Percentiles rank a stretch among this genome's conserved stretches.
These are phyloP conservation scores for Hordeum vulgare DNA, from an alignment of 176 grass and related monocot genomes.

Conservation along the genomic window MorexV3_pseudomolecules_assembly NC_058521.1:98957444-98957943, in stretches of 20 bases:
- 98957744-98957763: not conserved
- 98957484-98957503: slow-evolving; percentile 38
- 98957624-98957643: not conserved
- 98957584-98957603: not conserved
- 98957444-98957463: not conserved
- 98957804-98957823: not conserved
- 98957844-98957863: not conserved
- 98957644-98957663: not conserved
- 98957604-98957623: not conserved
- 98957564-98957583: too few relatives aligned
- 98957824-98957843: not conserved
- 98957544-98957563: not conserved
- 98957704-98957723: slow-evolving; percentile 7
- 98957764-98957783: not conserved
- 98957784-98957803: not conserved
- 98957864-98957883: slow-evolving; percentile 6
- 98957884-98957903: not conserved
- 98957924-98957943: not conserved
- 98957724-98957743: not conserved
- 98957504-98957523: slow-evolving; percentile 22
- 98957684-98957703: slow-evolving; percentile 4
- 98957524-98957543: not conserved
- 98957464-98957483: slow-evolving; percentile 23
- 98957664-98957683: not conserved
- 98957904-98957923: slow-evolving; percentile 4